Evolutionary conservation across 352 stramenopile species (phyloP).

Genomic region (Pythium angustatum): DNA sequence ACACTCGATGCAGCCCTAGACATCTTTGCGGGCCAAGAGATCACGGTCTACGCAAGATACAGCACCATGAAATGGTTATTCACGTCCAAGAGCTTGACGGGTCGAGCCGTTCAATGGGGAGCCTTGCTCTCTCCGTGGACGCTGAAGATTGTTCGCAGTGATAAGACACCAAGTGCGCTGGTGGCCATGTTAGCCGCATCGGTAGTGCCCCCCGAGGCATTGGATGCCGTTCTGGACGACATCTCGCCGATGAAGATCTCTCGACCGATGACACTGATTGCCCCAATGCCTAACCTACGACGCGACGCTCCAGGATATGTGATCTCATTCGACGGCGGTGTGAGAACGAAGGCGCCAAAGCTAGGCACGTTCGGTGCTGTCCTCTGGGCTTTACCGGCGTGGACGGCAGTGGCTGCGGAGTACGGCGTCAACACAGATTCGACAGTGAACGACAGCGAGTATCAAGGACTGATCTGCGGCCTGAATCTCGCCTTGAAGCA

Average conservation of each 20-base stretch:
- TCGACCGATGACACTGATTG: neutral
- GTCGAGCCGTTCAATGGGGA: constrained; percentile 8
- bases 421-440: neutral
- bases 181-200: constrained; percentile 7
- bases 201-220: neutral
- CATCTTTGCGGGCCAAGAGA: neutral
- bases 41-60: constrained; percentile 16
- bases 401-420: neutral
- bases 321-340: constrained; percentile 11
- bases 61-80: constrained; percentile 20
- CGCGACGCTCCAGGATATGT: neutral
- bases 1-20: neutral
- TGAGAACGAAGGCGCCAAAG: neutral
- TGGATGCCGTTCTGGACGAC: constrained; percentile 1
- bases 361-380: neutral
- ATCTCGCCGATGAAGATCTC: constrained; percentile 7
- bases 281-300: neutral
- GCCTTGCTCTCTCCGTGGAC: constrained; percentile 13
- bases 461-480: neutral
- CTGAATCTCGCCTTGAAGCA: neutral
- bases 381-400: neutral
- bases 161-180: neutral
- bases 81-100: constrained; percentile 11
- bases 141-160: constrained; percentile 11
- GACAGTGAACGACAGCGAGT: constrained; percentile 17